These are phyloP conservation scores for Magnusiomyces fungicola DNA, from an alignment of 1,139 yeast species.

Conservation along the genomic window DNA sequence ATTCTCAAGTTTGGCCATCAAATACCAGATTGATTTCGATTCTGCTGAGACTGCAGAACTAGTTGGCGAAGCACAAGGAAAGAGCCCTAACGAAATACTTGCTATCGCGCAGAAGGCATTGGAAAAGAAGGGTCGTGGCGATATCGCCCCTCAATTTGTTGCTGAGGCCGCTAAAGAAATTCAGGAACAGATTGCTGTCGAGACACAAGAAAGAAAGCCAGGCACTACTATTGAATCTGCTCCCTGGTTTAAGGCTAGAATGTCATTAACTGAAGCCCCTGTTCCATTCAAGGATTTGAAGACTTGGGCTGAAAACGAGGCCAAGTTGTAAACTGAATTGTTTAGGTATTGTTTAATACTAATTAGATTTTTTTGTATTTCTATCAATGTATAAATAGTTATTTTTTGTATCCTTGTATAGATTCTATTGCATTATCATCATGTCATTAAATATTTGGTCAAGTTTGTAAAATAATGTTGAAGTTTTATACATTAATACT, in stretches of 20 bases:
- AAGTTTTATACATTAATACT: conserved; percentile 4
- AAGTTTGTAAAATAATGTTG: too few relatives aligned
- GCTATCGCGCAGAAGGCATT: conserved; percentile 11
- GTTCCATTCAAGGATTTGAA: conserved; percentile 28
- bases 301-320: conserved; percentile 24
- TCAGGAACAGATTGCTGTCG: conserved; percentile 10
- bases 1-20: conserved; percentile 55
- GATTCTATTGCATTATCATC: too few relatives aligned
- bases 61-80: conserved; percentile 17
- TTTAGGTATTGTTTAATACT: background rate
- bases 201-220: conserved; percentile 16
- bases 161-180: conserved; percentile 15
- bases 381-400: too few relatives aligned
- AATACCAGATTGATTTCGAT: conserved; percentile 47
- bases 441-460: too few relatives aligned
- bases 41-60: conserved; percentile 22
- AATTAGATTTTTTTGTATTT: too few relatives aligned
- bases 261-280: conserved; percentile 31
- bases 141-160: conserved; percentile 16
- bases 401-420: too few relatives aligned
- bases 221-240: conserved; percentile 23
- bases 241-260: conserved; percentile 27
- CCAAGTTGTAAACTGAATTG: conserved; percentile 26
- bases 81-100: conserved; percentile 13
- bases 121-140: conserved; percentile 15